phyloP scores from a whole-genome alignment of 306 rosid genomes.

The Rubus idaeus region DNA sequence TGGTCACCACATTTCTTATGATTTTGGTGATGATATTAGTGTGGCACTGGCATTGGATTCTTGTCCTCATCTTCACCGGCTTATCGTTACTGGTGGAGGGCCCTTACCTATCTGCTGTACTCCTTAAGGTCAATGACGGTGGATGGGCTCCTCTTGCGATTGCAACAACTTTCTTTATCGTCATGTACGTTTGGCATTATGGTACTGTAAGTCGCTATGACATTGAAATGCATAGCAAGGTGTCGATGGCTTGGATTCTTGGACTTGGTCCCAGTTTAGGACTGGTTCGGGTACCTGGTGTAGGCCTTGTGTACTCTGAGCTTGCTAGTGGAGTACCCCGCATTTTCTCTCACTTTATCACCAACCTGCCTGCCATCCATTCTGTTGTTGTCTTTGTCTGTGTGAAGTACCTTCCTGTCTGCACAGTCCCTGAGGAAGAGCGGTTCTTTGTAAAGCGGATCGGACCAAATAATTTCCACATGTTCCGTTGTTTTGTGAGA shows the following conservation, averaged over 20 bases:
- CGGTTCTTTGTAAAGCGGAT: constrained; percentile 85
- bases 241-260: constrained; percentile 94
- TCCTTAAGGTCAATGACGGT: constrained; percentile 83
- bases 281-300: constrained; percentile 91
- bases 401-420: constrained; percentile 92
- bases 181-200: constrained; percentile 94
- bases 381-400: constrained; percentile 86
- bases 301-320: constrained; percentile 91
- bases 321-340: constrained; percentile 90
- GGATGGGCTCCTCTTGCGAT: constrained; percentile 97
- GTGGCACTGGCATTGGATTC: constrained; percentile 92
- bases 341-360: constrained; percentile 92
- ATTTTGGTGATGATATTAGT: constrained; percentile 81
- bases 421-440: constrained; percentile 90
- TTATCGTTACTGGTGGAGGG: constrained; percentile 75
- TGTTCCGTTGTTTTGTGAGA: constrained; percentile 88
- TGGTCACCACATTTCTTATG: constrained; percentile 88
- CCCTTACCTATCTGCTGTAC: constrained; percentile 81
- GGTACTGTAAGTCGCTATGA: constrained; percentile 79
- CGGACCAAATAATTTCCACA: constrained; percentile 80
- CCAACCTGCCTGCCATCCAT: constrained; percentile 95
- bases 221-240: constrained; percentile 87
- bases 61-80: constrained; percentile 63
- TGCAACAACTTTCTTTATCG: constrained; percentile 65
- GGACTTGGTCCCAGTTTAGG: constrained; percentile 97